Evolutionary conservation across 345 rosid genomes (phyloP), one percentile per base, ranked within the genome.

Genomic region (Sisymbrium altissimum): DNA sequence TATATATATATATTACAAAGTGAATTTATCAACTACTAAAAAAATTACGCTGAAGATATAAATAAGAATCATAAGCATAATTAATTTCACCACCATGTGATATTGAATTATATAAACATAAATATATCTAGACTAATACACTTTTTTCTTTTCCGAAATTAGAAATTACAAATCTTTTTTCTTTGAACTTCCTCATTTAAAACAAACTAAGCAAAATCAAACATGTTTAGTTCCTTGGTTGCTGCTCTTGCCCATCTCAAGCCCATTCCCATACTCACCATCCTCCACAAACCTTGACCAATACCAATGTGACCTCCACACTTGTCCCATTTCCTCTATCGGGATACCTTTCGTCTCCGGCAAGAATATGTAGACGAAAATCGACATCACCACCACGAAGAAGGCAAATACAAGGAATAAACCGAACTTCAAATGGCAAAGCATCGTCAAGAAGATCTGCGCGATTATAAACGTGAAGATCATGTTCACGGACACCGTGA

Each of bases 241-340:
- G 21, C 11, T 58, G 11, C 18, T 71, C 71, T 77, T 77, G 0
- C 73, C 77, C 77, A 77, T 71, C 77, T 71, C 77, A 48, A 77
- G 3, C 17, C 64, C 77, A 66, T 77, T 71, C 11, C 48, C 78
- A 60, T 40, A 72, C 44, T 78, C 82, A 15, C 65, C 79, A 74
- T 74, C 82, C 44, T 74, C 72, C 52, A 79, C 72, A 69, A 68
- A 74, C 54, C 76, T 79, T 15, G 72, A 62, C 82, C 82, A 79
- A 55, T 74, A 79, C 82, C 82, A 79, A 50, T 79, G 82, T 33
- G 79, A 64, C 21, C 76, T 79, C 82, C 82, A 79, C 72, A 79
- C 82, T 58, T 48, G 75, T 6, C 75, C 68, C 82, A 79, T 79
- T 63, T 79, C 82, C 53, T 79, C 82, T 14, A 79, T 79, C 29